Conservation (phyloP, 305 asterid species). For the Fraxinus dipetala region DNA sequence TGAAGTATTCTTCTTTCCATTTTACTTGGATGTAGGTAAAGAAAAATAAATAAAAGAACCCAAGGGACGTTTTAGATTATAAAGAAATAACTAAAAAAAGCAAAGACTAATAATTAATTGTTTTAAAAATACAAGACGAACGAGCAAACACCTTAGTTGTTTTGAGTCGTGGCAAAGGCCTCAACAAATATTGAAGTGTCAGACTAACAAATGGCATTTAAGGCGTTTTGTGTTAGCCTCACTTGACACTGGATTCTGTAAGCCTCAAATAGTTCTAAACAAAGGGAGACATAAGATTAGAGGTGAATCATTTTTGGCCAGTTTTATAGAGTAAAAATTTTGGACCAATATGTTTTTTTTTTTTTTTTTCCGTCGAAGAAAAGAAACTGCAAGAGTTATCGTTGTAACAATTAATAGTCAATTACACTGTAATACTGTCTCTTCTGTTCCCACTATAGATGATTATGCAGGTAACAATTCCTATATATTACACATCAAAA, state of each 20-base stretch:
- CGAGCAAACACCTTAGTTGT: neutral
- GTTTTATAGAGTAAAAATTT: neutral
- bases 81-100: neutral
- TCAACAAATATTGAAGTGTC: too few relatives aligned
- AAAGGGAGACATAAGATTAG: neutral
- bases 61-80: neutral
- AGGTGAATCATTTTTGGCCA: neutral
- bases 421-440: neutral
- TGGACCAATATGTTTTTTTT: neutral
- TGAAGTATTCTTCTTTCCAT: neutral
- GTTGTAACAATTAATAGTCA: neutral
- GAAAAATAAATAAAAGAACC: neutral
- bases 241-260: neutral
- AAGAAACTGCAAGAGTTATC: neutral
- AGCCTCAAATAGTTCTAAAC: neutral
- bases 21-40: neutral
- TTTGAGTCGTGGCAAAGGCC: too few relatives aligned
- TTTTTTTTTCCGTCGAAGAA: neutral
- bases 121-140: neutral
- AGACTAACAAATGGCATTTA: too few relatives aligned
- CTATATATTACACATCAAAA: constrained; percentile 29
- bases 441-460: neutral
- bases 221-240: neutral
- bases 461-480: neutral
- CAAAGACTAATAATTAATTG: neutral